A percentile compares a stretch with the other conserved stretches of the same genome.
phyloP scores from a whole-genome alignment of 148 eudicot genomes.

The Fallopia convolvulus region DNA sequence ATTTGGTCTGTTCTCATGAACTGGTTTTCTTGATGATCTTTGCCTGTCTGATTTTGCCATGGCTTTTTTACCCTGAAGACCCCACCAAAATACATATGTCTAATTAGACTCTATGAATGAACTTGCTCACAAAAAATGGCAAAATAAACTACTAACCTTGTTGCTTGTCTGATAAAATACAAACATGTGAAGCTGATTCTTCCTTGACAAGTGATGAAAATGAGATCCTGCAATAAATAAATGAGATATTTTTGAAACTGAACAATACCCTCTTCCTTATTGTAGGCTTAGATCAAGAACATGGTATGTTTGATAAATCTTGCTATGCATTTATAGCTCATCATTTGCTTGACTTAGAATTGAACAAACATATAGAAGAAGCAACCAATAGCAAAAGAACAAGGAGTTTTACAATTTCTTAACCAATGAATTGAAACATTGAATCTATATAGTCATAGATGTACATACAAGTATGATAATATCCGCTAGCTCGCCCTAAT shows the following conservation, averaged over 20 bases:
- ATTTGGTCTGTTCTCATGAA: neutral
- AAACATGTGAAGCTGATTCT: neutral
- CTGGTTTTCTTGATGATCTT: neutral
- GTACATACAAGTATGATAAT: constrained; percentile 7
- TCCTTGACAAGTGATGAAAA: neutral
- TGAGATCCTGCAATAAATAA: neutral
- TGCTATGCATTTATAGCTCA: neutral
- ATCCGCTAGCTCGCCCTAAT: neutral
- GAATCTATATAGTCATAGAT: constrained; percentile 8
- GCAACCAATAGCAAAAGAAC: neutral
- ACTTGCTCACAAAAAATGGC: neutral
- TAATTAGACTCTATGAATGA: neutral
- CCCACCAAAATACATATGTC: neutral
- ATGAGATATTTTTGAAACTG: neutral
- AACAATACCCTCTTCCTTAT: neutral
- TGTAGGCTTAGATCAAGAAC: neutral
- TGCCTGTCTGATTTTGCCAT: neutral
- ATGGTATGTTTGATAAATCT: neutral
- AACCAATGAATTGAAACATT: constrained; percentile 1
- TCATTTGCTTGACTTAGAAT: neutral
- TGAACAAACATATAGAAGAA: neutral
- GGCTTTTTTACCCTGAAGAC: neutral
- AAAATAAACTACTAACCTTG: neutral
- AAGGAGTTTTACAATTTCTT: neutral
- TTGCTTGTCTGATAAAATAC: neutral